These are phyloP conservation scores for Fulvia fulva DNA, from an alignment of 2,329 filamentous ascomycete genomes.

Conservation along the genomic window DNA sequence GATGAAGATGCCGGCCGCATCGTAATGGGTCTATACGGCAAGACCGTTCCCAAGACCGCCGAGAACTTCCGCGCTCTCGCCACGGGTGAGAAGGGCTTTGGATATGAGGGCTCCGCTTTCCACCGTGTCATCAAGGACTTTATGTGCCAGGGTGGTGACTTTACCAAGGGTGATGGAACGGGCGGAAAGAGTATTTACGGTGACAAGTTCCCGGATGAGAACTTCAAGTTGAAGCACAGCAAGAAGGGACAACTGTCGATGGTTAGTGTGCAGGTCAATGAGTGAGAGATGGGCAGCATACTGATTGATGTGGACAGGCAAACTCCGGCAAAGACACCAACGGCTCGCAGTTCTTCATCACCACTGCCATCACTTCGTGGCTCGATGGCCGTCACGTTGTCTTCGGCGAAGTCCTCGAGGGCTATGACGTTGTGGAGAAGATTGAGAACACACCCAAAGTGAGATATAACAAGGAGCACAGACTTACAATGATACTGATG, in stretches of 20 bases:
- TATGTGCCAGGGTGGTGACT: conserved; percentile 85
- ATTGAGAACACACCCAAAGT: conserved; percentile 68
- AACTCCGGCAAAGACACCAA: conserved; percentile 83
- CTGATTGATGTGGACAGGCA: conserved; percentile 47
- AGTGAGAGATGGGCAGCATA: neutral
- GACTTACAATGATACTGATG: too few species aligned
- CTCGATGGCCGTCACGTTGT: conserved; percentile 82
- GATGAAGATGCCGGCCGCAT: conserved; percentile 70
- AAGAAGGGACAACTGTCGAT: conserved; percentile 73
- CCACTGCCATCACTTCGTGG: conserved; percentile 75
- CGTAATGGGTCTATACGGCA: conserved; percentile 80
- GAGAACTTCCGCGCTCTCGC: conserved; percentile 77
- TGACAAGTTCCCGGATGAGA: conserved; percentile 79
- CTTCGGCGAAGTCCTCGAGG: conserved; percentile 84
- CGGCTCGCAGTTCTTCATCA: conserved; percentile 89
- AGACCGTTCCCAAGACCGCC: conserved; percentile 74
- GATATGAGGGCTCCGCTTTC: conserved; percentile 77
- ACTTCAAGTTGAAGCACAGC: conserved; percentile 91
- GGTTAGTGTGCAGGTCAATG: conserved; percentile 21
- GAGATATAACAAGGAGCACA: neutral
- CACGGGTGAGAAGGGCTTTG: conserved; percentile 81
- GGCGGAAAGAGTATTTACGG: conserved; percentile 89
- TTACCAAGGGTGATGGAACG: conserved; percentile 76
- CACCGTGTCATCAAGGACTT: conserved; percentile 88
- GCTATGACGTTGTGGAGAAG: conserved; percentile 73